Conservation (phyloP, 1,284 basidiomycete genomes). For the Ceratobasidium sp. region DNA sequence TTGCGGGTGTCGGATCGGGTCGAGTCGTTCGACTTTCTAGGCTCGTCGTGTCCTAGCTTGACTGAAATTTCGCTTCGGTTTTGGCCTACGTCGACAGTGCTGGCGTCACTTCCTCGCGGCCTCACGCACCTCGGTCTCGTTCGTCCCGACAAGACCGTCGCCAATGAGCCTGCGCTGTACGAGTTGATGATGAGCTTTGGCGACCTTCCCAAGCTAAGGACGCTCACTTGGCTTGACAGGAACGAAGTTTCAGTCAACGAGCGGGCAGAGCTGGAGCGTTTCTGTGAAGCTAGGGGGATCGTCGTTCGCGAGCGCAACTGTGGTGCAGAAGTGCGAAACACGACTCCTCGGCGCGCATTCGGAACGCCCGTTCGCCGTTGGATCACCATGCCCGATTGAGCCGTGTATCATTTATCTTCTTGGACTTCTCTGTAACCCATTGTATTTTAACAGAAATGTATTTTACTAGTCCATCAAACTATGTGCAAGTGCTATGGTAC, state of each 20-base stretch:
- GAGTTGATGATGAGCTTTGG: slow-evolving; percentile 32
- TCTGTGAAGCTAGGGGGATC: slow-evolving; percentile 33
- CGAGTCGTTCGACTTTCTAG: slow-evolving; percentile 30
- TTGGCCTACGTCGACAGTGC: slow-evolving; percentile 19
- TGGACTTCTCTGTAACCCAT: neutral
- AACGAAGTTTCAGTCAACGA: slow-evolving; percentile 36
- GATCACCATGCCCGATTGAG: slow-evolving; percentile 30
- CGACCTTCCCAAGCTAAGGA: slow-evolving; percentile 1
- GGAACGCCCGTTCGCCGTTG: slow-evolving; percentile 25
- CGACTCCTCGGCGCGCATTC: slow-evolving; percentile 1
- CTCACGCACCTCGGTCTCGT: slow-evolving; percentile 31
- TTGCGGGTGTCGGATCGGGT: slow-evolving; percentile 39
- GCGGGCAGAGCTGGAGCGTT: slow-evolving; percentile 23
- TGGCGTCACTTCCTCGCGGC: slow-evolving; percentile 17
- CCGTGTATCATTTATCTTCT: slow-evolving; percentile 15
- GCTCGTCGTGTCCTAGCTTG: slow-evolving; percentile 15
- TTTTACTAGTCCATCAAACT: slow-evolving; percentile 23
- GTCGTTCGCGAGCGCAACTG: slow-evolving; percentile 18
- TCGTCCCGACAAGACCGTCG: slow-evolving; percentile 34
- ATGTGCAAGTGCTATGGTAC: slow-evolving; percentile 7
- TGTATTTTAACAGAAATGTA: slow-evolving; percentile 18
- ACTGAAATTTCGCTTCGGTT: slow-evolving; percentile 34
- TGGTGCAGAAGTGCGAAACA: neutral
- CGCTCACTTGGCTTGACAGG: slow-evolving; percentile 29
- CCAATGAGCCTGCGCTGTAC: slow-evolving; percentile 30